Percentiles rank a stretch among this genome's conserved stretches.
Evolutionary conservation across 2,329 filamentous ascomycete species (phyloP).

Genomic region (Paecilomyces formosus): DNA sequence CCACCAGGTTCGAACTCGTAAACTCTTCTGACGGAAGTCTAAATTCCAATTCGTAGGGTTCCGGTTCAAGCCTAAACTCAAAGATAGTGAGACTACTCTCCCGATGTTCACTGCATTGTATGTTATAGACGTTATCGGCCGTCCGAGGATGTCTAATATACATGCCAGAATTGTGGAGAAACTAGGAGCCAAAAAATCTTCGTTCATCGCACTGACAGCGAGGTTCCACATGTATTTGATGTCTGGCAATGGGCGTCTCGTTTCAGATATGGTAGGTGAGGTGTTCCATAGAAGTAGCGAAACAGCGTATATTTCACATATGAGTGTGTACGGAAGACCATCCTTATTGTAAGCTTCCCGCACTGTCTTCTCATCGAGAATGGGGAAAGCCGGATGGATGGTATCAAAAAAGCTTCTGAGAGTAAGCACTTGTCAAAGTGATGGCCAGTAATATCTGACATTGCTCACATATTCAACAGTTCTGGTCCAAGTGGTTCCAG

Average conservation of each 20-base stretch:
- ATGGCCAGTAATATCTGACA: conserved; percentile 10
- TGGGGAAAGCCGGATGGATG: conserved; percentile 45
- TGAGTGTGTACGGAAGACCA: conserved; percentile 42
- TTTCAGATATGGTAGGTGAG: conserved; percentile 13
- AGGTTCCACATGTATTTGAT: conserved; percentile 50
- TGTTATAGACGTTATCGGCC: conserved; percentile 45
- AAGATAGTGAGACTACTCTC: conserved; percentile 43
- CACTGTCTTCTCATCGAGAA: conserved; percentile 44
- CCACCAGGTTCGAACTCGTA: conserved; percentile 50
- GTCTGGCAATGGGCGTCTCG: conserved; percentile 33
- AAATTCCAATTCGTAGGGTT: conserved; percentile 46
- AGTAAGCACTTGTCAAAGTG: conserved; percentile 32
- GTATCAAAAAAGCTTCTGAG: conserved; percentile 42
- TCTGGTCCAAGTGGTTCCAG: conserved; percentile 31
- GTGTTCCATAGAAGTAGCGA: conserved; percentile 44
- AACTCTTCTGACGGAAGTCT: conserved; percentile 39
- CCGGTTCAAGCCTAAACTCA: conserved; percentile 48
- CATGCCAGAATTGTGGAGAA: conserved; percentile 46
- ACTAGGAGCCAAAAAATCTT: conserved; percentile 45
- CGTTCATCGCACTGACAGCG: conserved; percentile 46
- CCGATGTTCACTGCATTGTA: conserved; percentile 46
- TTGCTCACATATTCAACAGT: conserved; percentile 2
- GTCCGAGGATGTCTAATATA: conserved; percentile 46
- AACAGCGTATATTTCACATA: conserved; percentile 45
- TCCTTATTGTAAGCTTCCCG: conserved; percentile 33